Conservation (phyloP, 352 stramenopile species). For the Phytophthora quininea region DNA sequence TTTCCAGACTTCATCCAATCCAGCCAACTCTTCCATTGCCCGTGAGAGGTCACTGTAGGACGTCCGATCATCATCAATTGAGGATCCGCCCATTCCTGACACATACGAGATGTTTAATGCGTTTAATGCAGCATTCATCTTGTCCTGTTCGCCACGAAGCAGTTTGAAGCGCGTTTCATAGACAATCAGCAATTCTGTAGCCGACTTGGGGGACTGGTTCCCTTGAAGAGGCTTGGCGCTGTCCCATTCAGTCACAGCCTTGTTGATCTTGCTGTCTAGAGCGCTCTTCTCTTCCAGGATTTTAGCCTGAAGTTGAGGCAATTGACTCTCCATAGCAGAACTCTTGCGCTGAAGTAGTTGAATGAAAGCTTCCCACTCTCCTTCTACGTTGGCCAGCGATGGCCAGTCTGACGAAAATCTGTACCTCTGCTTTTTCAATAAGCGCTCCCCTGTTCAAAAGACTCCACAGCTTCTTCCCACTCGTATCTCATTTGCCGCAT, state of each 20-base stretch:
- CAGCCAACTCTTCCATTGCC: slow-evolving; percentile 91
- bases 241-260: slow-evolving; percentile 84
- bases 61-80: slow-evolving; percentile 79
- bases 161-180: slow-evolving; percentile 88
- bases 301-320: slow-evolving; percentile 97
- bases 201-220: slow-evolving; percentile 66
- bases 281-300: slow-evolving; percentile 96
- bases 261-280: slow-evolving; percentile 83
- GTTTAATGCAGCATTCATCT: slow-evolving; percentile 95
- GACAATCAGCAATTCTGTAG: slow-evolving; percentile 81
- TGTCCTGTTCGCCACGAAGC: slow-evolving; percentile 92
- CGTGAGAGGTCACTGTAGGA: slow-evolving; percentile 71
- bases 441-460: slow-evolving; percentile 94
- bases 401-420: slow-evolving; percentile 96
- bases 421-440: slow-evolving; percentile 97
- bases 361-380: slow-evolving; percentile 95
- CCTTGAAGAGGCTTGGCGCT: slow-evolving; percentile 81
- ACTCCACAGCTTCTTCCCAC: slow-evolving; percentile 85
- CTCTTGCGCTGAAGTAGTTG: slow-evolving; percentile 90
- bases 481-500: slow-evolving; percentile 74
- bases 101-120: slow-evolving; percentile 91
- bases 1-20: slow-evolving; percentile 99
- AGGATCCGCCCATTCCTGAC: slow-evolving; percentile 47
- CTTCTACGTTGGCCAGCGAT: slow-evolving; percentile 95
- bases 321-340: slow-evolving; percentile 95